Evolutionary conservation across 768 basidiomycete genomes (phyloP).

Genomic region (Amanita rubescens): DNA sequence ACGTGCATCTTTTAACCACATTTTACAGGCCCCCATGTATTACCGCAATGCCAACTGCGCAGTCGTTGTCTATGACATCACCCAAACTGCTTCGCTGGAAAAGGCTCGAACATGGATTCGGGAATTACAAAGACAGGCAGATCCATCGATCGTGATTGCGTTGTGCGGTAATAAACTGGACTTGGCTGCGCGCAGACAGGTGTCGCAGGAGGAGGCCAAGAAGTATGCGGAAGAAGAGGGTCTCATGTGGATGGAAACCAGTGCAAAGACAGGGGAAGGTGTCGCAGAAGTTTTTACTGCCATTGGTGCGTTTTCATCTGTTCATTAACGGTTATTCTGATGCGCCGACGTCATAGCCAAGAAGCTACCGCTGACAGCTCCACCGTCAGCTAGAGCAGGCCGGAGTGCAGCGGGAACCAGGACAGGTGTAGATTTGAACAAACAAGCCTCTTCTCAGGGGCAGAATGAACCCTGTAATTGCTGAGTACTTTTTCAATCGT

Average conservation of each 20-base stretch:
- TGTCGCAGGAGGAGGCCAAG: slow-evolving; percentile 81
- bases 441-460: slow-evolving; percentile 42
- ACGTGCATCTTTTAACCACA: slow-evolving; percentile 8
- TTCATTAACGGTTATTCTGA: neutral
- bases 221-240: slow-evolving; percentile 92
- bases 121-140: slow-evolving; percentile 95
- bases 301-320: slow-evolving; percentile 49
- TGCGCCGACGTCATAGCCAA: slow-evolving; percentile 45
- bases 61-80: slow-evolving; percentile 95
- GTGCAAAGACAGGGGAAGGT: slow-evolving; percentile 84
- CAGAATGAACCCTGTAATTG: slow-evolving; percentile 74
- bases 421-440: slow-evolving; percentile 78
- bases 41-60: slow-evolving; percentile 94
- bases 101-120: slow-evolving; percentile 96
- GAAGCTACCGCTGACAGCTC: slow-evolving; percentile 80
- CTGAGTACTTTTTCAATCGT: slow-evolving; percentile 25
- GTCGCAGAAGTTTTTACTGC: slow-evolving; percentile 81
- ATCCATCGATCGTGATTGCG: slow-evolving; percentile 93
- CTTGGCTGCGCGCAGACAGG: slow-evolving; percentile 76
- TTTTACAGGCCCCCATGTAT: slow-evolving; percentile 82
- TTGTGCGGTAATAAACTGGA: slow-evolving; percentile 96
- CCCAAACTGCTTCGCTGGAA: slow-evolving; percentile 83
- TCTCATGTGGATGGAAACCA: slow-evolving; percentile 88
- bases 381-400: slow-evolving; percentile 49
- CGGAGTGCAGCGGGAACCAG: slow-evolving; percentile 46